A percentile compares a stretch with the other conserved stretches of the same genome.
phyloP scores from a whole-genome alignment of 306 rosid genomes.

The Cyamopsis tetragonoloba region DNA sequence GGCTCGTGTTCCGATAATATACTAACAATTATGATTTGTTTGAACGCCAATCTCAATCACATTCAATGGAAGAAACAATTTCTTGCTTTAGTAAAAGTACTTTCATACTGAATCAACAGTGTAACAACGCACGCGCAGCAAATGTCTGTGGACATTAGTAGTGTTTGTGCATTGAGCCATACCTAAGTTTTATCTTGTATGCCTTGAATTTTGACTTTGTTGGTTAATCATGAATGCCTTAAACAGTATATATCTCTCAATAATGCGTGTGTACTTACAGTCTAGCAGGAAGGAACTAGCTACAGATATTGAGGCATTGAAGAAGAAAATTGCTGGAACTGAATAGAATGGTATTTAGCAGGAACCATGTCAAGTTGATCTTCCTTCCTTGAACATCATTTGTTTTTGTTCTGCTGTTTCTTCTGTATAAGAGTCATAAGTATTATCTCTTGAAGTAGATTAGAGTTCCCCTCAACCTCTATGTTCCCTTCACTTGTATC shows the following conservation, averaged over 20 bases:
- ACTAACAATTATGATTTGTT: too few species aligned
- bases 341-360: constrained; percentile 43
- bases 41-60: too few species aligned
- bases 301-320: constrained; percentile 71
- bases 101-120: too few species aligned
- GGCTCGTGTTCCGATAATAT: too few species aligned
- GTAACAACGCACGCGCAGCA: too few species aligned
- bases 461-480: constrained; percentile 38
- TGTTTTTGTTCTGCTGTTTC: constrained; percentile 38
- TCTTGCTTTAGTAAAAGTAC: too few species aligned
- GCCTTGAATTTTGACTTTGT: too few species aligned
- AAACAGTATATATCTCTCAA: neutral
- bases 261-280: constrained; percentile 39
- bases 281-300: constrained; percentile 94
- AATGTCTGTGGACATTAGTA: neutral
- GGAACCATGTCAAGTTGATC: constrained; percentile 26
- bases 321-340: constrained; percentile 94
- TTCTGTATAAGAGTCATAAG: constrained; percentile 49
- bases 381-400: constrained; percentile 27
- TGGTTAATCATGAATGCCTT: neutral
- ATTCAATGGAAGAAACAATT: too few species aligned
- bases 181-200: too few species aligned
- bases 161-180: too few species aligned
- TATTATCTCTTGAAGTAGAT: constrained; percentile 57
- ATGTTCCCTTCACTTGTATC: constrained; percentile 41